Base-by-base conservation (phyloP, 2,329 filamentous ascomycete genomes). In the Fonsecaea pedrosoi region DNA sequence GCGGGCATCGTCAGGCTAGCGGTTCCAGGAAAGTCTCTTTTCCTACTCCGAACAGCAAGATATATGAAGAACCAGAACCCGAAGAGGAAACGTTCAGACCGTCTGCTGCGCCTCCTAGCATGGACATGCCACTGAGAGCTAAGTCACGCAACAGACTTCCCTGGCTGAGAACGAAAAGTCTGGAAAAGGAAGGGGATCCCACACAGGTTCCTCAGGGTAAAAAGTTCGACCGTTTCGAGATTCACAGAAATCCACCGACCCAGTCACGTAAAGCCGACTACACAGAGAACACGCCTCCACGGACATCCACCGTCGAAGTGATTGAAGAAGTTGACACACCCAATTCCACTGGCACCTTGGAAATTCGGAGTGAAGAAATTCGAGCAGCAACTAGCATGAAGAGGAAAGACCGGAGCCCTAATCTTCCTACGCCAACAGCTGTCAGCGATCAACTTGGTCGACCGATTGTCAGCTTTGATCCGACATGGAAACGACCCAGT, bases 391-490 rank as follows among this genome's bases (percentile, higher is more conserved):
- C 94, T 7, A 95, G 91, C 80, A 96, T 96, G 87, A 90, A 84
- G 77, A 83, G 95, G 70, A 93, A 89, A 77, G 92, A 97, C 78
- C 89, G 94, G 75, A 97, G 93, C 79, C 81, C 89, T 65, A 96
- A 92, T 77, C 84, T 98, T 69, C 94, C 94, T 34, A 94, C 90
- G 75, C 94, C 94, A 71, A 92, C 91, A 62, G 90, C 92, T 75
- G 94, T 98, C 79, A 97, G 93, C 82, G 91, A 97, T 81, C 91
- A 86, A 76, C 90, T 91, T 74, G 92, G 92, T 74, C 89, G 94
- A 77, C 94, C 94, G 70, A 98, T 98, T 83, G 94, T 98, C 84
- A 98, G 94, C 85, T 98, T 98, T 85, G 87, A 96, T 80, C 87
- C 87, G 75, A 87, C 90, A 77, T 97, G 92, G 82, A 90, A 89